Conservation (phyloP, 108 stramenopile species). For the Skeletonema tropicum region DNA sequence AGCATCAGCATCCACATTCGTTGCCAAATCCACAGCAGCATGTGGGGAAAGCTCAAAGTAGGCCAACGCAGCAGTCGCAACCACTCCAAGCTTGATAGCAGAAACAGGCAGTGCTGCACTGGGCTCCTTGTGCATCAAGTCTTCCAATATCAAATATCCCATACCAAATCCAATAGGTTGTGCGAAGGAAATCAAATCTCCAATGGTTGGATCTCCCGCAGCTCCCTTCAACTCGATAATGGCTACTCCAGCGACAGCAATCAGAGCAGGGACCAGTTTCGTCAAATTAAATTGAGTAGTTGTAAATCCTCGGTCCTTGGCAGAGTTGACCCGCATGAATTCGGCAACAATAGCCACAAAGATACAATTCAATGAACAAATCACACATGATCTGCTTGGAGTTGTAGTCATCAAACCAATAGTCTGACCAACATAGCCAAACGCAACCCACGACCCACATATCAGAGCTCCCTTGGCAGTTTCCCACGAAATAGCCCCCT, state of each 20-base stretch:
- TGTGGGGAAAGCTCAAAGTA: conserved; percentile 60
- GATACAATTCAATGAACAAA: conserved; percentile 78
- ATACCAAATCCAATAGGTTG: conserved; percentile 84
- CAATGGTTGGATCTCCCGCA: conserved; percentile 60
- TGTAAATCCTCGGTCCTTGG: conserved; percentile 22
- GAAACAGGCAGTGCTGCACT: conserved; percentile 66
- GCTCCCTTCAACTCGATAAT: conserved; percentile 72
- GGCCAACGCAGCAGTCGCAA: conserved; percentile 51
- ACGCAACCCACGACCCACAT: conserved; percentile 77
- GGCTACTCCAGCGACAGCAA: conserved; percentile 70
- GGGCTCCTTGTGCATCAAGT: conserved; percentile 65
- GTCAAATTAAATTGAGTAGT: conserved; percentile 52
- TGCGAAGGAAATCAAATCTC: conserved; percentile 66
- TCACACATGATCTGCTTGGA: conserved; percentile 69
- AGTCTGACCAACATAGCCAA: conserved; percentile 74
- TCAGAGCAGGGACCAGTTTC: conserved; percentile 58
- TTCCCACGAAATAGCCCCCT: conserved; percentile 51
- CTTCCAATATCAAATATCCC: conserved; percentile 73
- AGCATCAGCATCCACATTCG: conserved; percentile 10
- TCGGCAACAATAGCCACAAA: conserved; percentile 74
- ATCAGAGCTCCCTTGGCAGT: conserved; percentile 57
- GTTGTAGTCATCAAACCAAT: conserved; percentile 67
- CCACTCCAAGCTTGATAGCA: conserved; percentile 63
- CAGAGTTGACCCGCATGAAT: conserved; percentile 50
- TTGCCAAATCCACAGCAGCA: conserved; percentile 12